Base-by-base conservation (phyloP, 805 yeast genomes). In the Millerozyma acaciae region DNA sequence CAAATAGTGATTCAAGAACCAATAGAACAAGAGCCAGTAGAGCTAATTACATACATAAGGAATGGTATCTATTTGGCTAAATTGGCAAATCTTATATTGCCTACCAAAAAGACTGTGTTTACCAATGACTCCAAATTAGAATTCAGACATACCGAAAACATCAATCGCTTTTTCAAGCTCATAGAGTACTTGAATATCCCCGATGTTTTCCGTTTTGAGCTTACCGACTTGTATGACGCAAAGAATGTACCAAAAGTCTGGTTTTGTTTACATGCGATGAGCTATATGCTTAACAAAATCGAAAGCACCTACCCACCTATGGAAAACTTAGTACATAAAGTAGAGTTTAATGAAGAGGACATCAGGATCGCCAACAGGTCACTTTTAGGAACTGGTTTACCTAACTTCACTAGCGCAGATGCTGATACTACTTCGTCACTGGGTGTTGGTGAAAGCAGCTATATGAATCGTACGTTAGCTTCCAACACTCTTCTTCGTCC, bases 231-330 rank as follows among this genome's bases (percentile, higher is more conserved):
- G 22, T 93, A 88, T 59, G 97, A 93, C 51, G 81, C 82, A 51
- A 89, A 87, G 50, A 84, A 90, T 51, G 75, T 89, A 14, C 97
- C 97, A 10, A 89, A 86, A 51, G 97, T 93, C 16, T 83, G 93
- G 53, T 88, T 87, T 58, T 89, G 97, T 46, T 60, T 93, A 22
- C 96, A 90, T 62, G 96, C 96, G 2, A 61, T 90, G 43, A 79
- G 88, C 32, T 85, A 76, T 45, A 76, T 86, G 53, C 67, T 93
- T 35, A 71, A 80, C 38, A 68, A 70, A 44, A 66, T 76, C 17
- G 71, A 74, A 16, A 34, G 55, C 5, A 60, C 62, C 13, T 79
- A 80, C 15, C 85, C 89, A 1, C 60, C 66, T 4, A 73, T 90
- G 50, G 71, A 68, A 21, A 73, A 76, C 41, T 57, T 85, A 21